Conservation (phyloP, 208 protist species). For the Leishmania arabica region DNA sequence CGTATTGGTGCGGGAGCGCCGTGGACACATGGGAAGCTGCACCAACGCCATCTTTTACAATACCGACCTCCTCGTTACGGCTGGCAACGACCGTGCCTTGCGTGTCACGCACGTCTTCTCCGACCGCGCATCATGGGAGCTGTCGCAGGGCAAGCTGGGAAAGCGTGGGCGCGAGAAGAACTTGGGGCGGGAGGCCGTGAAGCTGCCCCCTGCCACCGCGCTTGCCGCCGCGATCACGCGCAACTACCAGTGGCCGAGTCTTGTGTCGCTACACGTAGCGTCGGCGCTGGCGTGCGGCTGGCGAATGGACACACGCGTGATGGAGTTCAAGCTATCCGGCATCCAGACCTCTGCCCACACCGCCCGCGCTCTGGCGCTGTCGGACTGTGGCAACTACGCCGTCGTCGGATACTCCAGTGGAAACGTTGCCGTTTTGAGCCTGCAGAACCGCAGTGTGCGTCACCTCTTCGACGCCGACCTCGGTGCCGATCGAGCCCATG, state of each 20-base stretch:
- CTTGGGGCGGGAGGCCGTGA: constrained; percentile 60
- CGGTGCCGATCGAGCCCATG: constrained; percentile 48
- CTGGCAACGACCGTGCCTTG: constrained; percentile 73
- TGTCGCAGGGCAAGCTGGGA: constrained; percentile 89
- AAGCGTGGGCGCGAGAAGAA: constrained; percentile 67
- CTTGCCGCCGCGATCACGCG: constrained; percentile 67
- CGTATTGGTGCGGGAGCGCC: constrained; percentile 79
- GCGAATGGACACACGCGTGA: constrained; percentile 80
- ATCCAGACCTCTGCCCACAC: constrained; percentile 72
- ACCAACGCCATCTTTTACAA: constrained; percentile 87
- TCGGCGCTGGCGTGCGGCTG: constrained; percentile 75
- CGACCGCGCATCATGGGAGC: constrained; percentile 88
- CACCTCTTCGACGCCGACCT: constrained; percentile 72
- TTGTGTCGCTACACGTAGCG: constrained; percentile 80
- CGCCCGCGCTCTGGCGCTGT: constrained; percentile 74
- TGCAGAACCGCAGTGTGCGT: constrained; percentile 80
- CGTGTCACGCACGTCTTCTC: constrained; percentile 91
- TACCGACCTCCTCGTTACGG: constrained; percentile 78
- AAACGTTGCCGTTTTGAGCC: constrained; percentile 64
- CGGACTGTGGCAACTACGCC: constrained; percentile 89
- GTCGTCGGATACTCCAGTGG: constrained; percentile 89
- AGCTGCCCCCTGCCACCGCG: constrained; percentile 71
- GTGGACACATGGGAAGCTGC: constrained; percentile 85
- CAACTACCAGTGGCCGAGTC: constrained; percentile 88
- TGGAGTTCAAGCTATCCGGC: constrained; percentile 81